Evolutionary conservation across 2,329 filamentous ascomycete species (phyloP).

Genomic region (Botryotinia narcissicola): DNA sequence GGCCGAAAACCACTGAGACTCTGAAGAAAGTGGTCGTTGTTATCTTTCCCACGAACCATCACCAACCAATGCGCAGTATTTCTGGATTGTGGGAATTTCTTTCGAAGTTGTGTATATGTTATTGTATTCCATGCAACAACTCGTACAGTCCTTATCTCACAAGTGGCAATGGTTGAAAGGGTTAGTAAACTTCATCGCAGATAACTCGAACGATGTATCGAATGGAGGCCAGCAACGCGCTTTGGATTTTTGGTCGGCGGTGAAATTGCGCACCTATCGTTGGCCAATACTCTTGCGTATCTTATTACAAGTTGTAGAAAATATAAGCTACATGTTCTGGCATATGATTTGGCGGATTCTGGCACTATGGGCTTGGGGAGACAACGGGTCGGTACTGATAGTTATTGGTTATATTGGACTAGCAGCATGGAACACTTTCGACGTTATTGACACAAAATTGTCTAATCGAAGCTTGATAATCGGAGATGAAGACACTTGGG

Average conservation of each 20-base stretch:
- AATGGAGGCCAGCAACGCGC: not conserved
- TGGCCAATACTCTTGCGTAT: not conserved
- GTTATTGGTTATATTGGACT: conserved; percentile 21
- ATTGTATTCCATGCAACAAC: not conserved
- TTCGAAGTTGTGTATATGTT: conserved; percentile 19
- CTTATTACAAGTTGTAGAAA: not conserved
- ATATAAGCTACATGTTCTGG: not conserved
- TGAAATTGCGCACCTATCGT: not conserved
- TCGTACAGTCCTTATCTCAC: not conserved
- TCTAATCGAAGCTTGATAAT: conserved; percentile 20
- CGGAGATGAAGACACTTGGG: conserved; percentile 24
- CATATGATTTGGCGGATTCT: conserved; percentile 13
- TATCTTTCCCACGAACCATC: conserved; percentile 22
- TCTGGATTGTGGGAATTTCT: conserved; percentile 23
- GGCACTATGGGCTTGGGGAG: conserved; percentile 23
- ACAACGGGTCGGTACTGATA: conserved; percentile 16
- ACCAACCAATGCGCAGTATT: conserved; percentile 10
- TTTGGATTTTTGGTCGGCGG: not conserved
- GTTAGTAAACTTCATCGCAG: not conserved
- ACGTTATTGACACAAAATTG: conserved; percentile 23
- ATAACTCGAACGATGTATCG: not conserved
- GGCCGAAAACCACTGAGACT: conserved; percentile 21
- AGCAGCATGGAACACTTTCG: conserved; percentile 23
- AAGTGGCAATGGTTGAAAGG: not conserved
- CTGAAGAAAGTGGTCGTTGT: conserved; percentile 20